Percentiles rank a stretch among this genome's conserved stretches.
Evolutionary conservation across 2,329 filamentous ascomycete species (phyloP).

Genomic region (Paecilomyces formosus): DNA sequence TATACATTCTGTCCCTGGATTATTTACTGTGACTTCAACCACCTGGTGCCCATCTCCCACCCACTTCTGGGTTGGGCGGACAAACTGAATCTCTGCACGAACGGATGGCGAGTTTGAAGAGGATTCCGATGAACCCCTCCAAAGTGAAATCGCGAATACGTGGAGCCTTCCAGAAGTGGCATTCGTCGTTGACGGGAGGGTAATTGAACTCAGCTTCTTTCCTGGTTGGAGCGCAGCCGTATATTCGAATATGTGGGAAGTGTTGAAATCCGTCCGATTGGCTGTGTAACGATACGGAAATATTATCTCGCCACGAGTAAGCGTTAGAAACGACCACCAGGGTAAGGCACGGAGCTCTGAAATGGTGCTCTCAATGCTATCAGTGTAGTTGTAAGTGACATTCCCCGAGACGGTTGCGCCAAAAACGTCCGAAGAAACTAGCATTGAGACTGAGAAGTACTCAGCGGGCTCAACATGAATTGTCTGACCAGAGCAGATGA

Average conservation of each 20-base stretch:
- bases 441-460: conserved; percentile 39
- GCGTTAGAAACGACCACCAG: conserved; percentile 39
- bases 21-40: conserved; percentile 36
- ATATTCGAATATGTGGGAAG: conserved; percentile 40
- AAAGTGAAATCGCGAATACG: conserved; percentile 36
- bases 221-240: conserved; percentile 30
- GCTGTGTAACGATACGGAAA: conserved; percentile 36
- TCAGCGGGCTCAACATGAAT: conserved; percentile 24
- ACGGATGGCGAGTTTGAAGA: conserved; percentile 6
- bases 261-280: conserved; percentile 36
- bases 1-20: conserved; percentile 30
- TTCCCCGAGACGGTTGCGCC: conserved; percentile 32
- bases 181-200: conserved; percentile 33
- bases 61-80: conserved; percentile 40
- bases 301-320: conserved; percentile 41
- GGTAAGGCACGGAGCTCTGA: conserved; percentile 39
- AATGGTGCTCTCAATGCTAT: conserved; percentile 28
- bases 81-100: conserved; percentile 25
- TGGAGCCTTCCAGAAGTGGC: conserved; percentile 33
- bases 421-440: conserved; percentile 37
- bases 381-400: conserved; percentile 37
- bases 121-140: not conserved
- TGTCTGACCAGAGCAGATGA: conserved; percentile 36
- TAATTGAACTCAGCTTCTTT: conserved; percentile 33
- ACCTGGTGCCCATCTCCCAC: conserved; percentile 27